Conservation (phyloP, 345 rosid species). For the sweet orange (Citrus sinensis) region DNA sequence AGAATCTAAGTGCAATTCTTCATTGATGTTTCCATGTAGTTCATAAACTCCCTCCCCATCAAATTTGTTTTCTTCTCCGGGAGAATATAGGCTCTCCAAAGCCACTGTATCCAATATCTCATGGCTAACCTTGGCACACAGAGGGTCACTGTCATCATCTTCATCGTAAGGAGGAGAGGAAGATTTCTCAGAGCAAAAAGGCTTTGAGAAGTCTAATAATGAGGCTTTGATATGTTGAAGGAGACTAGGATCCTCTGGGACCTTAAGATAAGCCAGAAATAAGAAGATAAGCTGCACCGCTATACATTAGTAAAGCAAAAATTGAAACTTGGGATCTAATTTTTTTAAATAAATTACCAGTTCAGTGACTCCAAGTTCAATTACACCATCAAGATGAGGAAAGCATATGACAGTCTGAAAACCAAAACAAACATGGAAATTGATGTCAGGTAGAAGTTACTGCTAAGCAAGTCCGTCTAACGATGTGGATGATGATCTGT, state of each 20-base stretch:
- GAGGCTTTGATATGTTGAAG: slow-evolving; percentile 80
- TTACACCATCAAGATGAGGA: slow-evolving; percentile 80
- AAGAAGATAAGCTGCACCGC: not conserved
- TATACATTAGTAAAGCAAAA: not conserved
- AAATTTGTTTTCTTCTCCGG: slow-evolving; percentile 28
- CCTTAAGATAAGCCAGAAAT: slow-evolving; percentile 38
- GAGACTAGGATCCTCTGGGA: slow-evolving; percentile 62
- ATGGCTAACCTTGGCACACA: slow-evolving; percentile 23
- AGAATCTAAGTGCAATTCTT: slow-evolving; percentile 34
- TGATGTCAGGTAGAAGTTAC: slow-evolving; percentile 6
- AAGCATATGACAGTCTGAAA: slow-evolving; percentile 91
- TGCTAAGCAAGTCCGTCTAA: not conserved
- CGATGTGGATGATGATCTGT: not conserved
- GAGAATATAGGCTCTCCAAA: slow-evolving; percentile 31
- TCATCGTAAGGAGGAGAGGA: slow-evolving; percentile 28
- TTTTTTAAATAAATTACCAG: slow-evolving; percentile 43
- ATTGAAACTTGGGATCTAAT: not conserved
- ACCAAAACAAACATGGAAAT: slow-evolving; percentile 13
- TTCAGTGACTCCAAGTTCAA: slow-evolving; percentile 89
- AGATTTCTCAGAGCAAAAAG: slow-evolving; percentile 47
- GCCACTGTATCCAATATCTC: slow-evolving; percentile 31
- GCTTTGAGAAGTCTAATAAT: slow-evolving; percentile 68
- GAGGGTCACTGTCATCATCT: slow-evolving; percentile 48
- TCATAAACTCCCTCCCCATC: slow-evolving; percentile 19
- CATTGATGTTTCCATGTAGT: slow-evolving; percentile 26